Conservation (phyloP, 768 basidiomycete species). For the Amanita exitialis region DNA sequence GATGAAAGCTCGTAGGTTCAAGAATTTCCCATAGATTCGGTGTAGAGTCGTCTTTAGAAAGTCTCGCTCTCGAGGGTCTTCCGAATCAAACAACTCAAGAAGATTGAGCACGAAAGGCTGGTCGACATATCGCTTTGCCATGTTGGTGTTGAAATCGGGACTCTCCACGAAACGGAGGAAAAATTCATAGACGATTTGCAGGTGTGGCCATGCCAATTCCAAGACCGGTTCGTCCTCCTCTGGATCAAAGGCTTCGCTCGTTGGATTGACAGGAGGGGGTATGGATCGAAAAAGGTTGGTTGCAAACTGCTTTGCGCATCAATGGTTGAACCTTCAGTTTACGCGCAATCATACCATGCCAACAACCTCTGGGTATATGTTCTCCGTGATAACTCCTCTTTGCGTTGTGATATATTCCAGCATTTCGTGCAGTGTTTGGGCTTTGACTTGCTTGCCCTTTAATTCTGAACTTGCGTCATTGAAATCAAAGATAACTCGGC, state of each 20-base stretch:
- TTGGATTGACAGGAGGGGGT: constrained; percentile 98
- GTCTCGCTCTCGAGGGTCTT: constrained; percentile 97
- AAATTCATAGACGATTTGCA: constrained; percentile 99
- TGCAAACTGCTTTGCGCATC: constrained; percentile 59
- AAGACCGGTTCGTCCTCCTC: constrained; percentile 99
- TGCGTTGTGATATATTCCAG: constrained; percentile 98
- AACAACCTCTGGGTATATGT: constrained; percentile 97
- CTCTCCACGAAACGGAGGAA: constrained; percentile 98
- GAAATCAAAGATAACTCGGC: constrained; percentile 96
- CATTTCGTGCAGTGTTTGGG: constrained; percentile 96
- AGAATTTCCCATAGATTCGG: constrained; percentile 98
- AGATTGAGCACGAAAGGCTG: constrained; percentile 93
- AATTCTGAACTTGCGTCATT: constrained; percentile 95
- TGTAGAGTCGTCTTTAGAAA: constrained; percentile 99
- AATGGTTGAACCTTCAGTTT: constrained; percentile 6
- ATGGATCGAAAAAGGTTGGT: constrained; percentile 99
- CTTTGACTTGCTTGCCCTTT: constrained; percentile 97
- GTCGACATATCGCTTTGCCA: constrained; percentile 96
- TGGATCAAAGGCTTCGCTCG: constrained; percentile 97
- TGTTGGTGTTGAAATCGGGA: constrained; percentile 95
- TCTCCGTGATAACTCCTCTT: constrained; percentile 92
- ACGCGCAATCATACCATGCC: constrained; percentile 66
- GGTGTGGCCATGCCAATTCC: constrained; percentile 98
- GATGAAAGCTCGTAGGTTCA: constrained; percentile 97
- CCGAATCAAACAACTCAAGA: constrained; percentile 95